Evolutionary conservation across 805 yeast genomes (phyloP), one percentile per base, ranked within the genome.

Genomic region (Pichia cephalocereana): DNA sequence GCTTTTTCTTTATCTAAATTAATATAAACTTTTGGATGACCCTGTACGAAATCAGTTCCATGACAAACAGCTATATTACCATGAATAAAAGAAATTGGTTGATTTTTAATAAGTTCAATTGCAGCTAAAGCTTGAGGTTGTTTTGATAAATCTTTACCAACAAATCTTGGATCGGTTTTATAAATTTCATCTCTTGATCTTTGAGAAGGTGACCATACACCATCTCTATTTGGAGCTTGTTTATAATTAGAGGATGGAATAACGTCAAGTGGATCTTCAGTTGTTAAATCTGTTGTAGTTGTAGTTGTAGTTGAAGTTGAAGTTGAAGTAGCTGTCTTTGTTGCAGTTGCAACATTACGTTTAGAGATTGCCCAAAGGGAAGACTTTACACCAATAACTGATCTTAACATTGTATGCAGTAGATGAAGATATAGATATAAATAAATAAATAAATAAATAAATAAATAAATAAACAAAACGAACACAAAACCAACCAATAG

Each of bases 61-160:
- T 84, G 86, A 64, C 96, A 87, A 17, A 83, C 91, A 1, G 96
- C 96, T 46, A 80, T 65, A 57, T 79, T 74, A 31, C 53, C 51
- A 53, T 72, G 75, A 38, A 86, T 69, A 60, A 75, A 83, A 56
- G 78, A 70, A 40, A 86, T 69, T 3, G 96, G 95, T 60, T 80
- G 80, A 60, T 82, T 69, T 32, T 83, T 82, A 57, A 87, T 84
- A 65, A 87, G 74, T 41, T 87, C 93, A 59, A 87, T 87, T 48
- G 95, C 95, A 40, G 95, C 86, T 52, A 79, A 79, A 8, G 95
- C 88, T 58, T 74, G 76, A 47, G 96, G 96, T 68, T 86, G 93
- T 41, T 68, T 61, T 7, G 68, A 66, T 48, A 86, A 69, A 59
- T 86, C 88, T 53, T 70, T 77, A 58, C 85, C 95, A 44, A 82